Evolutionary conservation across 352 stramenopile genomes (phyloP), one percentile per base, ranked within the genome.

Genomic region (Phytopythium vexans): DNA sequence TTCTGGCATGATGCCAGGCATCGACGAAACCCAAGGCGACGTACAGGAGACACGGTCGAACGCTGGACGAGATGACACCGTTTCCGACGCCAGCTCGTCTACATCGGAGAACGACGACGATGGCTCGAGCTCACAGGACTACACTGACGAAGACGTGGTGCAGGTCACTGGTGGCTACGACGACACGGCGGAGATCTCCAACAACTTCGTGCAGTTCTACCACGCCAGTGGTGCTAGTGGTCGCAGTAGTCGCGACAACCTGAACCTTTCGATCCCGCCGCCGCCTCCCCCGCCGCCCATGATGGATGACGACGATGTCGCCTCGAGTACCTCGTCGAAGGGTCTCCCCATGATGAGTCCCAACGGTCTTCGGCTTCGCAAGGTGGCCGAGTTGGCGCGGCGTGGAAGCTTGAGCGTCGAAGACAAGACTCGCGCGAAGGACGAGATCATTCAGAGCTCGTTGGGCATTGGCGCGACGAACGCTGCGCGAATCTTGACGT

Each of bases 391-490:
- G 61, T 35, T 93, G 42, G 83, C 83, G 16, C 79, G 83, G 42
- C 75, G 75, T n/a, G 81, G 83, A 21, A 92, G 75, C 41, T 58
- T 93, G 21, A 93, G 82, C 59, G 90, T 36, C 40, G 83, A 91
- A 55, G 83, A 93, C 60, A 93, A 93, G 71, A 92, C 77, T 10
- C 81, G 81, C 15, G 79, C 70, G 6, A 93, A 93, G 65, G 80
- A 93, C 63, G 80, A 93, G 54, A 93, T 93, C 68, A 93, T 93
- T 59, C 82, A 93, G 54, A 91, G 70, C 66, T 93, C 82, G n/a
- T 52, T 93, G 16, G 80, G 80, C 10, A 81, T 90, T 40, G 74
- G 77, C 4, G 80, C 80, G 10, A 90, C 54, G 58, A 81, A 83
- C 31, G 80, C 77, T 0, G 73, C 77, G 7, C 68, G 81, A 34